These are phyloP conservation scores for Cryptococcus jaspeensis DNA, from an alignment of 1,284 basidiomycete species.

Conservation along the genomic window DNA sequence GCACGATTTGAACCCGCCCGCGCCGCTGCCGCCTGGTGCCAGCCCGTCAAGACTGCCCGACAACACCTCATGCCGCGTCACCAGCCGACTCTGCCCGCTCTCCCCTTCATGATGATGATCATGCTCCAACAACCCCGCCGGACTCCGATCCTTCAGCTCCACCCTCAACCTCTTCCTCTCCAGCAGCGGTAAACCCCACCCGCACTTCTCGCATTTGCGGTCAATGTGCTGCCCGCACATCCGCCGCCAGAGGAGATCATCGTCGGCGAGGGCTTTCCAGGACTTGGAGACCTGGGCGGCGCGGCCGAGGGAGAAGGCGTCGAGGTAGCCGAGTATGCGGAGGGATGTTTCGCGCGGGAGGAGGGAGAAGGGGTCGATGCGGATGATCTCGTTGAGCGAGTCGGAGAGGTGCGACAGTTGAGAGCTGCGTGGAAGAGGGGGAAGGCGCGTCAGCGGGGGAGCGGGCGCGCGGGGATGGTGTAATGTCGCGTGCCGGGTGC, in stretches of 20 bases:
- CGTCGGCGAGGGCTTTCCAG: slow-evolving; percentile 90
- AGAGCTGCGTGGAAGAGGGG: slow-evolving; percentile 55
- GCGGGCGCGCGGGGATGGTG: neutral
- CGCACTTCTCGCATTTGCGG: slow-evolving; percentile 93
- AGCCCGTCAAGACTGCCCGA: slow-evolving; percentile 1
- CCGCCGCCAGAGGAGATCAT: slow-evolving; percentile 91
- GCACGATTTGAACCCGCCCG: slow-evolving; percentile 13
- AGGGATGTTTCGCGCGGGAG: slow-evolving; percentile 89
- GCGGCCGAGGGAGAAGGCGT: slow-evolving; percentile 91
- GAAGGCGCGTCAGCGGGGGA: slow-evolving; percentile 6
- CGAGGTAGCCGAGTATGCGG: slow-evolving; percentile 86
- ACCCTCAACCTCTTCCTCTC: slow-evolving; percentile 57
- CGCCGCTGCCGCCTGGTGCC: neutral
- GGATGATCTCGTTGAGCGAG: slow-evolving; percentile 84
- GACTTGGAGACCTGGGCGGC: slow-evolving; percentile 87
- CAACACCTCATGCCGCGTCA: slow-evolving; percentile 15
- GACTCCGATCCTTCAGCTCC: slow-evolving; percentile 47
- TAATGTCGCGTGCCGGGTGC: neutral
- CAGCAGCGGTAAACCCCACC: slow-evolving; percentile 92
- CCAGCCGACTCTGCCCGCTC: slow-evolving; percentile 12
- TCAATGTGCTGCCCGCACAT: slow-evolving; percentile 99
- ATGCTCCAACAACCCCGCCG: slow-evolving; percentile 41
- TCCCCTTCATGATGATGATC: slow-evolving; percentile 27
- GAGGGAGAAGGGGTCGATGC: slow-evolving; percentile 90
- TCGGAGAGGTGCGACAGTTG: slow-evolving; percentile 96